These are phyloP conservation scores for Fusarium denticulatum DNA, from an alignment of 2,329 filamentous ascomycete species.

Conservation along the genomic window DNA sequence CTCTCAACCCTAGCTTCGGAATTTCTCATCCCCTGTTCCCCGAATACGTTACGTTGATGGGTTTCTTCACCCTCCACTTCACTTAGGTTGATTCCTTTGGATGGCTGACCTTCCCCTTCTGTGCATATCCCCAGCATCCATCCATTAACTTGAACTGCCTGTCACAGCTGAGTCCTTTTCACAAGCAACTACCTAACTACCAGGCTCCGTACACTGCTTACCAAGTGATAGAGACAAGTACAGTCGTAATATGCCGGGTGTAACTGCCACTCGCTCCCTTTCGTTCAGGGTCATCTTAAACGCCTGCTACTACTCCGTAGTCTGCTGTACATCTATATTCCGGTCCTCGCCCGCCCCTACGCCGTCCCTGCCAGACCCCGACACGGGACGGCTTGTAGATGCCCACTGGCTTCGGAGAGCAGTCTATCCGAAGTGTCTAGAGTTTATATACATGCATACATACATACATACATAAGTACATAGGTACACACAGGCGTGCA, in stretches of 20 bases:
- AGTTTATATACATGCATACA: not conserved
- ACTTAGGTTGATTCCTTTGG: conserved; percentile 8
- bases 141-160: not conserved
- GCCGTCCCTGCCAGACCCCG: conserved; percentile 3
- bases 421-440: not conserved
- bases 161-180: not conserved
- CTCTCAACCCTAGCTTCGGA: conserved; percentile 21
- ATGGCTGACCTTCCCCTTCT: conserved; percentile 30
- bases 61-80: conserved; percentile 4
- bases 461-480: too few relatives aligned
- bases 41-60: conserved; percentile 12
- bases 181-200: not conserved
- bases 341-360: conserved; percentile 15
- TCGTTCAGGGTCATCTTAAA: conserved; percentile 10
- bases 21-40: conserved; percentile 29
- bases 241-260: not conserved
- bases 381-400: not conserved
- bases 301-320: not conserved
- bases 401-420: not conserved
- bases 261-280: not conserved
- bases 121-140: conserved; percentile 20
- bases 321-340: not conserved
- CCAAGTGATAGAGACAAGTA: not conserved
- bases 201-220: not conserved
- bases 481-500: too few relatives aligned